Evolutionary conservation across 2,329 filamentous ascomycete genomes (phyloP).

Genomic region (Rhynchosporium secalis): DNA sequence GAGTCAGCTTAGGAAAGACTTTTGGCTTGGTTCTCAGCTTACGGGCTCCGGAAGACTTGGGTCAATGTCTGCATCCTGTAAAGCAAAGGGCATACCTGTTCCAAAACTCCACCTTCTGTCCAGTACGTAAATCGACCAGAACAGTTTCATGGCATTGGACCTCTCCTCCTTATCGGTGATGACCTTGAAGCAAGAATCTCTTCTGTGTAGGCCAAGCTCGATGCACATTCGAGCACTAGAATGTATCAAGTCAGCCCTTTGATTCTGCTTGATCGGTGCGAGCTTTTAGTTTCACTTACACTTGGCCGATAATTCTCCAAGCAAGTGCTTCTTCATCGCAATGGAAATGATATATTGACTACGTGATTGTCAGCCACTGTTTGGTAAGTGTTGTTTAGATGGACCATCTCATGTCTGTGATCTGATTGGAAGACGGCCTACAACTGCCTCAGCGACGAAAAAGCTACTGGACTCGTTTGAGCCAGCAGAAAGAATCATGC

Average conservation of each 20-base stretch:
- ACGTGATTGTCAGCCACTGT: conserved; percentile 37
- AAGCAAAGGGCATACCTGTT: conserved; percentile 82
- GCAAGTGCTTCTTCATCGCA: conserved; percentile 82
- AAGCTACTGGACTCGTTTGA: not conserved
- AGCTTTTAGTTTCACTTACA: not conserved
- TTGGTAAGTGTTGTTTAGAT: too few species aligned
- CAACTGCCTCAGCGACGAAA: not conserved
- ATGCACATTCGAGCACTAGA: conserved; percentile 66
- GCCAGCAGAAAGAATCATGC: not conserved
- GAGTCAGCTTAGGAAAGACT: conserved; percentile 19
- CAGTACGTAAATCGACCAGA: conserved; percentile 84
- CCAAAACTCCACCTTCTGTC: conserved; percentile 87
- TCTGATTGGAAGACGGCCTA: not conserved
- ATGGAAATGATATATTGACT: conserved; percentile 80
- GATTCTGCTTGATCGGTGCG: too few species aligned
- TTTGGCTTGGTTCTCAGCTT: conserved; percentile 41
- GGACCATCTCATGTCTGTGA: not conserved
- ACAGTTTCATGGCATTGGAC: conserved; percentile 67
- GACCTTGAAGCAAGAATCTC: conserved; percentile 66
- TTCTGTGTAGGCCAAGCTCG: conserved; percentile 80
- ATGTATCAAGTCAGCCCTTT: not conserved
- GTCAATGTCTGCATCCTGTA: conserved; percentile 86
- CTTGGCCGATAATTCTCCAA: conserved; percentile 69
- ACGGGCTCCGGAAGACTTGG: conserved; percentile 77
- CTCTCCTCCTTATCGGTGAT: conserved; percentile 71